Evolutionary conservation across 768 basidiomycete genomes (phyloP).

Genomic region (Naganishia randhawae): DNA sequence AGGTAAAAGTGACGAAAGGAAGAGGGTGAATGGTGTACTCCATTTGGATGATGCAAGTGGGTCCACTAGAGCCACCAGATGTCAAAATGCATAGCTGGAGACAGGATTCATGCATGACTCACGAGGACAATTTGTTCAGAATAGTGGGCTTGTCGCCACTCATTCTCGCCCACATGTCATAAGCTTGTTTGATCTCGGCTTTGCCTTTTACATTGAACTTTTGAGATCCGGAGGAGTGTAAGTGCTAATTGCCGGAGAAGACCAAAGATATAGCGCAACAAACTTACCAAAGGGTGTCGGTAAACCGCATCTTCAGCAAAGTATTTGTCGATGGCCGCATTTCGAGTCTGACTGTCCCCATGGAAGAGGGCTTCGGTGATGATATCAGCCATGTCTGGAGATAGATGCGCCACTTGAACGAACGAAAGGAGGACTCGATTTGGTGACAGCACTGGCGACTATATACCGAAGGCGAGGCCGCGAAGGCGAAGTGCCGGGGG

Average conservation of each 20-base stretch:
- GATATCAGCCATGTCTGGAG: neutral
- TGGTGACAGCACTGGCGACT: neutral
- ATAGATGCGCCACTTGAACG: neutral
- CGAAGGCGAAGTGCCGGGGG: neutral
- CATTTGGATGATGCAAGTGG: slow-evolving; percentile 15
- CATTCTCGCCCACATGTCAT: slow-evolving; percentile 21
- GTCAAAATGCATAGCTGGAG: neutral
- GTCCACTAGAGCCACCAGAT: slow-evolving; percentile 5
- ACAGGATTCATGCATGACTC: neutral
- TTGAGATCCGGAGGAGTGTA: neutral
- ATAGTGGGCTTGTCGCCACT: neutral
- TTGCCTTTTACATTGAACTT: slow-evolving; percentile 21
- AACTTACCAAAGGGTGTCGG: slow-evolving; percentile 19
- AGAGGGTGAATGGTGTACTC: slow-evolving; percentile 18
- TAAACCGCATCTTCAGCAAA: slow-evolving; percentile 19
- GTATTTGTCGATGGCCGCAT: slow-evolving; percentile 16
- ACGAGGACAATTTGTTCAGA: slow-evolving; percentile 15
- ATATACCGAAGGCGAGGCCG: neutral
- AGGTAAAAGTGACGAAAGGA: slow-evolving; percentile 16
- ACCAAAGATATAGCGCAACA: neutral
- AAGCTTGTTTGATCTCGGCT: slow-evolving; percentile 22
- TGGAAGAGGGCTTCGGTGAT: slow-evolving; percentile 14
- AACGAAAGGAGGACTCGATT: neutral
- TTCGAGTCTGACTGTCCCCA: neutral
- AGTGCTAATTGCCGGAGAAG: neutral